Conservation (phyloP, 805 yeast genomes). For the Grigorovia jiainica region DNA sequence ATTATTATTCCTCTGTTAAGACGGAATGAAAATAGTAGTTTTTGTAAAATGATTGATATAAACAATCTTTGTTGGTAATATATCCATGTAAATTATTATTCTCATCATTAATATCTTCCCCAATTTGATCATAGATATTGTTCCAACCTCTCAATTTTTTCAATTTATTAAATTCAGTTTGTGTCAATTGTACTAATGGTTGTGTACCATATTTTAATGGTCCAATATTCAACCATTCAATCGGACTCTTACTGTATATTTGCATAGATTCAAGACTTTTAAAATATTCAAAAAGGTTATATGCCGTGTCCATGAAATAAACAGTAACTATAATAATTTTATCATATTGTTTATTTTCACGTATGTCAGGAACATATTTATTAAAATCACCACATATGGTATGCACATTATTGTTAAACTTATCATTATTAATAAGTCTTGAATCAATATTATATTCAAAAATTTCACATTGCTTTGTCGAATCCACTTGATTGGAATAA, state of each 20-base stretch:
- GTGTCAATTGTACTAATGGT: conserved; percentile 62
- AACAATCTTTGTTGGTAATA: conserved; percentile 51
- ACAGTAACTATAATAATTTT: conserved; percentile 53
- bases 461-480: conserved; percentile 34
- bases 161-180: conserved; percentile 55
- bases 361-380: conserved; percentile 31
- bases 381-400: conserved; percentile 58
- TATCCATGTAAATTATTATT: conserved; percentile 41
- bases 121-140: conserved; percentile 23
- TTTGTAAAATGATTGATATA: conserved; percentile 77
- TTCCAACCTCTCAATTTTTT: conserved; percentile 58
- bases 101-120: too few species aligned
- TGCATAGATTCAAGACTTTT: conserved; percentile 47
- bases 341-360: conserved; percentile 26
- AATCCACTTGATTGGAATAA: conserved; percentile 52
- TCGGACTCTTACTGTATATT: conserved; percentile 31
- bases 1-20: neutral
- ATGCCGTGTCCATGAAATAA: conserved; percentile 89
- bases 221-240: conserved; percentile 83
- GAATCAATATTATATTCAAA: conserved; percentile 30
- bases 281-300: conserved; percentile 67
- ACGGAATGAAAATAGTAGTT: conserved; percentile 34
- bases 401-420: conserved; percentile 31
- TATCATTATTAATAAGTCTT: conserved; percentile 14
- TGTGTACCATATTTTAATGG: conserved; percentile 90